phyloP scores from a whole-genome alignment of 1,284 basidiomycete genomes.

The Sutorius eximius region DNA sequence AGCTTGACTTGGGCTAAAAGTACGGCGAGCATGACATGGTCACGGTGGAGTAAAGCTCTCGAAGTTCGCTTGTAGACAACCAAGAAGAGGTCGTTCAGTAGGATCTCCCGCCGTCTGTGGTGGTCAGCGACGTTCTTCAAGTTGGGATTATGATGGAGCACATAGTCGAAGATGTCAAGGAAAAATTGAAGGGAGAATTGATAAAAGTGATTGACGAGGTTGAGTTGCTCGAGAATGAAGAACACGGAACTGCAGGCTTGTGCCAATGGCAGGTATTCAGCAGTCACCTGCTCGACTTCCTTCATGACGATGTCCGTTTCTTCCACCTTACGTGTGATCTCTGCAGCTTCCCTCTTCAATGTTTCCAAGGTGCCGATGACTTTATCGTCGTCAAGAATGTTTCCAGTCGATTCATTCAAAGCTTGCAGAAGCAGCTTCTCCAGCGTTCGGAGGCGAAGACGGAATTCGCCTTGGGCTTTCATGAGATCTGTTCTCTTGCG shows the following conservation, averaged over 20 bases:
- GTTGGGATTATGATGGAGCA: slow-evolving; percentile 90
- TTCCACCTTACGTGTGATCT: slow-evolving; percentile 95
- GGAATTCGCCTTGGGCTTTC: slow-evolving; percentile 98
- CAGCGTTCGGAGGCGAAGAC: slow-evolving; percentile 86
- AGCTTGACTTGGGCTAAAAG: slow-evolving; percentile 90
- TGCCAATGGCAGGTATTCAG: slow-evolving; percentile 92
- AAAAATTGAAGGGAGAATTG: slow-evolving; percentile 98
- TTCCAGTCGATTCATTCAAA: slow-evolving; percentile 94
- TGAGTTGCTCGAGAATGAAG: slow-evolving; percentile 95
- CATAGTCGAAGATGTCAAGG: slow-evolving; percentile 96
- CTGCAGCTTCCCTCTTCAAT: slow-evolving; percentile 95
- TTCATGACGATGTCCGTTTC: slow-evolving; percentile 96
- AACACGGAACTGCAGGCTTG: slow-evolving; percentile 97
- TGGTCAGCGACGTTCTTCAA: slow-evolving; percentile 79
- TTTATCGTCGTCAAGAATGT: slow-evolving; percentile 99
- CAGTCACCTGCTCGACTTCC: slow-evolving; percentile 94
- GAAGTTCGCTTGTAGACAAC: slow-evolving; percentile 89
- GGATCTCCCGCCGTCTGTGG: slow-evolving; percentile 72
- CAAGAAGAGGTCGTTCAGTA: slow-evolving; percentile 92
- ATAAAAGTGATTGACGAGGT: slow-evolving; percentile 96
- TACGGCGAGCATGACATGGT: slow-evolving; percentile 90
- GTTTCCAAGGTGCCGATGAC: slow-evolving; percentile 98
- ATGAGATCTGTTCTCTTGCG: slow-evolving; percentile 96
- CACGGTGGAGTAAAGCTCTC: slow-evolving; percentile 86
- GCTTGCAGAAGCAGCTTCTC: slow-evolving; percentile 94